These are phyloP conservation scores for Phanerodontia chrysosporium DNA, from an alignment of 768 basidiomycete genomes.

Conservation along the genomic window DNA sequence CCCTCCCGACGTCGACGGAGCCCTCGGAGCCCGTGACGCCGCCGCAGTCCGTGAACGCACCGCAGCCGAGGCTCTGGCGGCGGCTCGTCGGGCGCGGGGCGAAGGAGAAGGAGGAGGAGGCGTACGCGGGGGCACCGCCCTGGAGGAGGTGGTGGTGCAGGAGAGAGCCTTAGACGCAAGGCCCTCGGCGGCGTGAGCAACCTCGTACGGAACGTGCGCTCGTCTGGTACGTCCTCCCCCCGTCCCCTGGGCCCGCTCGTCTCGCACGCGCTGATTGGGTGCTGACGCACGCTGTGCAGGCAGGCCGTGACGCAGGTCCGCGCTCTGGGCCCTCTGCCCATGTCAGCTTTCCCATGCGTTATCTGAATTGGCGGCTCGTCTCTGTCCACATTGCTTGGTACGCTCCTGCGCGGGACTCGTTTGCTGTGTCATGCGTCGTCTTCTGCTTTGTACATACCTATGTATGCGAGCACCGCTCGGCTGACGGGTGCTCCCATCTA, in stretches of 20 bases:
- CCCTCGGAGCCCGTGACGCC: not conserved
- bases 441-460: too few relatives aligned
- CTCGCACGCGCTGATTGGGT: not conserved
- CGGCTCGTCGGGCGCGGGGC: conserved; percentile 17
- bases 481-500: too few relatives aligned
- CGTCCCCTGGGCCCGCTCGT: not conserved
- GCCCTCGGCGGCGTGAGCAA: not conserved
- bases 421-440: too few relatives aligned
- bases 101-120: conserved; percentile 10
- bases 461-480: too few relatives aligned
- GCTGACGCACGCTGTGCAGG: not conserved
- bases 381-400: too few relatives aligned
- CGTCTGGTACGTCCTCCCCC: too few relatives aligned
- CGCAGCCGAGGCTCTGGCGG: conserved; percentile 16
- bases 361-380: too few relatives aligned
- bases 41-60: conserved; percentile 11
- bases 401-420: too few relatives aligned
- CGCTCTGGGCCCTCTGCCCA: not conserved
- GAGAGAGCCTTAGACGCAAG: not conserved
- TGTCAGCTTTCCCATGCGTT: too few relatives aligned
- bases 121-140: not conserved
- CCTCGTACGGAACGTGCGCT: not conserved
- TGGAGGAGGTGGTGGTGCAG: not conserved
- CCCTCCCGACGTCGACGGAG: conserved; percentile 6
- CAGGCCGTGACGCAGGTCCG: not conserved